A percentile compares a stretch with the other conserved stretches of the same genome.
Evolutionary conservation across 495 filamentous ascomycete species (phyloP).

Genomic region (Physcia stellaris): DNA sequence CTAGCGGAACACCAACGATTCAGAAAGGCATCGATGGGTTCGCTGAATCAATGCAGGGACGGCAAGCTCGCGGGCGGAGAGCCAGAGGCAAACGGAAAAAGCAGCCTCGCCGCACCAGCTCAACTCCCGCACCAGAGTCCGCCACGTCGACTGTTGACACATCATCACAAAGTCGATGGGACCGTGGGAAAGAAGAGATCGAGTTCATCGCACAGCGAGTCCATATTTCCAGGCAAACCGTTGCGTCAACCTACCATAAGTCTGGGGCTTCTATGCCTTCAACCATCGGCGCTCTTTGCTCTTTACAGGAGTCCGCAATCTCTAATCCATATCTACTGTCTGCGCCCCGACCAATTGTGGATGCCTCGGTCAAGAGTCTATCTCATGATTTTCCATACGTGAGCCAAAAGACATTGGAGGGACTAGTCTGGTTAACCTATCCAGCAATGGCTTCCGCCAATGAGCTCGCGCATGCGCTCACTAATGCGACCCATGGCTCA

Average conservation of each 20-base stretch:
- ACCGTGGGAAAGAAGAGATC: conserved; percentile 37
- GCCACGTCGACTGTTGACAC: conserved; percentile 11
- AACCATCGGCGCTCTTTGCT: conserved; percentile 38
- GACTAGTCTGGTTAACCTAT: conserved; percentile 40
- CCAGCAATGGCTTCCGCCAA: conserved; percentile 41
- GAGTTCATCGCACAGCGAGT: conserved; percentile 43
- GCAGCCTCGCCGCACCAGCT: conserved; percentile 12
- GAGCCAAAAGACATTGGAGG: conserved; percentile 26
- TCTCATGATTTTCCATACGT: conserved; percentile 37
- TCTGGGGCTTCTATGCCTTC: conserved; percentile 41
- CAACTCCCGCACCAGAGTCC: conserved; percentile 7
- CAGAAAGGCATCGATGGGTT: conserved; percentile 76
- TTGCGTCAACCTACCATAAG: conserved; percentile 48
- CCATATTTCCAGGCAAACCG: conserved; percentile 31
- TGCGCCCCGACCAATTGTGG: conserved; percentile 15
- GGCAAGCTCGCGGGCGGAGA: conserved; percentile 20
- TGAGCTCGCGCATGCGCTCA: conserved; percentile 42
- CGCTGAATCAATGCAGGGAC: conserved; percentile 26
- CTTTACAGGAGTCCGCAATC: not conserved
- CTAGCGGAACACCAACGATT: conserved; percentile 27
- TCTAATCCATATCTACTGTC: conserved; percentile 8
- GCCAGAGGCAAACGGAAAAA: conserved; percentile 33
- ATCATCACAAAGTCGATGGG: conserved; percentile 37
- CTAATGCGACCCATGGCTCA: conserved; percentile 21
- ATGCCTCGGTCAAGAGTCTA: conserved; percentile 40